Evolutionary conservation across 1,284 basidiomycete genomes (phyloP).

Genomic region (Ustilago hordei): DNA sequence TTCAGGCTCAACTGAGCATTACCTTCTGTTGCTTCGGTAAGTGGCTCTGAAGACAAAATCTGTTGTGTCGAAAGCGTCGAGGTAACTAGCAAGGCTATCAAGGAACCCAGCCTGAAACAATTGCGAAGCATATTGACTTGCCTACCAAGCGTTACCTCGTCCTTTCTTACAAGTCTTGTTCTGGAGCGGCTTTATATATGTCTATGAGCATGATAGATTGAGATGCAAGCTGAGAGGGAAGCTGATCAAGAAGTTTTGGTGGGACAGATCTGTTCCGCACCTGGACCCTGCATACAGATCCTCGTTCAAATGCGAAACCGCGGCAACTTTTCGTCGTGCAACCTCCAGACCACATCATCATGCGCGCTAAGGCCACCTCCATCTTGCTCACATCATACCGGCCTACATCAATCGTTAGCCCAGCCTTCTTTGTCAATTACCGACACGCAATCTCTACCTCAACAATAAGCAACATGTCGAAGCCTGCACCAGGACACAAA

Average conservation of each 20-base stretch:
- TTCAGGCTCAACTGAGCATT: not conserved
- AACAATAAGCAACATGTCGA: constrained; percentile 30
- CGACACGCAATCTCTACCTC: not conserved
- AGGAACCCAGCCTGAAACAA: constrained; percentile 47
- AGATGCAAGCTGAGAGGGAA: constrained; percentile 4
- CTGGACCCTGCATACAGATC: constrained; percentile 26
- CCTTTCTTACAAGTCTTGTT: not conserved
- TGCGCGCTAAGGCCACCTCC: constrained; percentile 6
- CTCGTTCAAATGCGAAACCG: not conserved
- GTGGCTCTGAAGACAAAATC: not conserved
- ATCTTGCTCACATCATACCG: not conserved
- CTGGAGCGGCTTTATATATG: not conserved
- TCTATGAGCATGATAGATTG: constrained; percentile 2
- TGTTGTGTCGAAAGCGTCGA: constrained; percentile 27
- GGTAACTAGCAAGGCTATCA: constrained; percentile 19
- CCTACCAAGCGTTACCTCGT: not conserved
- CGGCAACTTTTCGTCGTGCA: not conserved
- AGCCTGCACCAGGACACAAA: constrained; percentile 48
- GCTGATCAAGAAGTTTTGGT: not conserved
- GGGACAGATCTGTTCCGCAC: not conserved
- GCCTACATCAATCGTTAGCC: not conserved
- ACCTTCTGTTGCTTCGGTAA: not conserved
- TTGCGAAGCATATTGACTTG: constrained; percentile 6
- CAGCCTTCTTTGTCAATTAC: not conserved
- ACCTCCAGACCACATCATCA: constrained; percentile 26